Base-by-base conservation (phyloP, 441 rosid genomes). In the Syzygium syzygioides region DNA sequence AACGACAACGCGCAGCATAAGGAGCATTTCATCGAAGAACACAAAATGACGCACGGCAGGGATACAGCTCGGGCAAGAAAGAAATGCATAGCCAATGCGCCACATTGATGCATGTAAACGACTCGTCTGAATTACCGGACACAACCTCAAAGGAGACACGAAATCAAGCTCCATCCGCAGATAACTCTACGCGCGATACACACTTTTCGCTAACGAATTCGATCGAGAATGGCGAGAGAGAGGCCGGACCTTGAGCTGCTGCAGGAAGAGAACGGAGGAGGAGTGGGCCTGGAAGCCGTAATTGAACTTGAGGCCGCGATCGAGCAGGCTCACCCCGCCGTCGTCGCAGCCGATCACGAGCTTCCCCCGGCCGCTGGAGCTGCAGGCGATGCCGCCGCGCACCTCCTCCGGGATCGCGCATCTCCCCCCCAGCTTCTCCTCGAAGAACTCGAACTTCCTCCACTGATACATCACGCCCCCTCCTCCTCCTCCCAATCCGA, bases 371-470 rank as follows among this genome's bases (percentile, higher is more conserved):
- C 99, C 99, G 93, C 99, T 95, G 45, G 99, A 97, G 94, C 98
- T 96, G 91, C 98, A 96, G 90, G 91, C 92, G 79, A 96, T 92
- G 88, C 92, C 94, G 57, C 99, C 98, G 23, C 79, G 57, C 8
- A 96, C 95, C 52, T 96, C 99, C 41, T 95, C 98, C 3, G 99
- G 99, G 83, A 98, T 95, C 91, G 85, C 68, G 92, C 93, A 86
- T 91, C 97, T 95, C 19, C 98, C 97, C 6, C 96, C 97, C 90
- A 95, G 94, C 92, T 98, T 98, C 92, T 98, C 99, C 94, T 98
- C 99, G 93, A 98, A 98, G 95, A 98, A 98, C 25, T 96, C 99
- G 92, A 98, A 98, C 92, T 98, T 98, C 92, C 99, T 94, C 99
- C 95, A 98, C 88, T 96, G 98, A 87, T 97, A 96, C 99, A 98